Evolutionary conservation across 2,329 filamentous ascomycete genomes (phyloP).

Genomic region (Colletotrichum gloeosporioides): DNA sequence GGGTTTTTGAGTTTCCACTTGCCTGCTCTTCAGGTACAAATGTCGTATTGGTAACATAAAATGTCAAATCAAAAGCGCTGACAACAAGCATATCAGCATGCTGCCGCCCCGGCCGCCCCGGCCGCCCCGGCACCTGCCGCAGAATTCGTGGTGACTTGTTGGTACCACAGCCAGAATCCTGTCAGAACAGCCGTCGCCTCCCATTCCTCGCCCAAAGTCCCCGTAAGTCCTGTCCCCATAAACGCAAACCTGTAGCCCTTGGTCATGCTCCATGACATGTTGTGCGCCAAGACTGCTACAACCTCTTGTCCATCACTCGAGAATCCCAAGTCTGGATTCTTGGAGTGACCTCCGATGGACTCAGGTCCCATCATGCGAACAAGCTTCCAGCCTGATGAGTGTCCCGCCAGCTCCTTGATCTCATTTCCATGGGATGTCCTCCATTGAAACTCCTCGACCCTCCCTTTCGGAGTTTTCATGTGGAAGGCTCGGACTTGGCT

Average conservation of each 20-base stretch:
- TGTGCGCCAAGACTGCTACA: slow-evolving; percentile 20
- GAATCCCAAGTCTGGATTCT: background rate
- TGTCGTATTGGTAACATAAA: background rate
- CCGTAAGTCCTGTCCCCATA: slow-evolving; percentile 20
- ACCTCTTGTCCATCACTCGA: slow-evolving; percentile 22
- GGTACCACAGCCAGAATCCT: slow-evolving; percentile 12
- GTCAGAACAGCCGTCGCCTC: background rate
- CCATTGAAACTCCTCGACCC: slow-evolving; percentile 19
- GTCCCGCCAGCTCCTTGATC: slow-evolving; percentile 9
- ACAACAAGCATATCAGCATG: background rate
- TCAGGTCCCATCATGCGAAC: slow-evolving; percentile 5
- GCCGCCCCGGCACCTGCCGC: background rate
- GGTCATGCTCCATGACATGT: slow-evolving; percentile 16
- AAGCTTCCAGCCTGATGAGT: slow-evolving; percentile 22
- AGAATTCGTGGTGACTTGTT: background rate
- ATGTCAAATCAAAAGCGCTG: fast-evolving
- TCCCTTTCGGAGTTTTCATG: background rate
- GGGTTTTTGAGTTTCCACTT: fast-evolving
- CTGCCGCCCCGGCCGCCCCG: background rate
- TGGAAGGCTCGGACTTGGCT: background rate
- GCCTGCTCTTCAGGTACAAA: background rate
- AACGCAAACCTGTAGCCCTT: slow-evolving; percentile 15
- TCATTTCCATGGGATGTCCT: slow-evolving; percentile 9
- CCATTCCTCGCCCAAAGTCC: slow-evolving; percentile 16
- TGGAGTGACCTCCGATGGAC: background rate